A percentile compares a stretch with the other conserved stretches of the same genome.
These are phyloP conservation scores for Monascus purpureus DNA, from an alignment of 495 filamentous ascomycete species.

Conservation along the genomic window DNA sequence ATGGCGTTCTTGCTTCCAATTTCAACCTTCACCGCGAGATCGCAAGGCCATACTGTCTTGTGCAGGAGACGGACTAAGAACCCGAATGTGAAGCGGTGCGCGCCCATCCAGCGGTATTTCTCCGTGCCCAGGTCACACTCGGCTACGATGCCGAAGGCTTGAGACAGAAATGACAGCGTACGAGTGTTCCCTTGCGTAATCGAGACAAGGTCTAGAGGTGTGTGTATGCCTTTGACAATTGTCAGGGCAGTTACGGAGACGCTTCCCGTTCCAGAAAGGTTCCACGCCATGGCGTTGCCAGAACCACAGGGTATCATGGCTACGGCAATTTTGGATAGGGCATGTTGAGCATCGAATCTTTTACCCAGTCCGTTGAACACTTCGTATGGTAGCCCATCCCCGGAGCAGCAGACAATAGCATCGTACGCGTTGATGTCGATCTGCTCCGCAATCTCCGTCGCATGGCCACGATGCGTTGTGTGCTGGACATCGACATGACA, in stretches of 20 bases:
- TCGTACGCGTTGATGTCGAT: conserved; percentile 73
- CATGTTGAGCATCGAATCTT: conserved; percentile 57
- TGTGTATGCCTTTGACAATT: conserved; percentile 72
- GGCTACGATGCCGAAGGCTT: conserved; percentile 80
- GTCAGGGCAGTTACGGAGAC: conserved; percentile 62
- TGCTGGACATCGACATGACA: conserved; percentile 64
- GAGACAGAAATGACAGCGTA: conserved; percentile 77
- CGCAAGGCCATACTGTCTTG: conserved; percentile 72
- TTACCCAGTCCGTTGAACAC: conserved; percentile 86
- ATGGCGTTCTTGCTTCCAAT: conserved; percentile 65
- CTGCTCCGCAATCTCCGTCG: conserved; percentile 59
- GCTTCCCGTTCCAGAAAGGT: conserved; percentile 68
- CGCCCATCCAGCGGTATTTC: conserved; percentile 83
- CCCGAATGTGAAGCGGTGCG: conserved; percentile 69
- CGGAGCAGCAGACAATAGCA: conserved; percentile 76
- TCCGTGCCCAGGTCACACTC: conserved; percentile 84
- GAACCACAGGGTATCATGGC: conserved; percentile 85
- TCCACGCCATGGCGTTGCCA: conserved; percentile 88
- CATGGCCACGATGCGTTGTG: conserved; percentile 64
- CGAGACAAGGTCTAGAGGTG: conserved; percentile 71
- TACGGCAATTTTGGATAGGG: conserved; percentile 67
- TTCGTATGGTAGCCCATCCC: conserved; percentile 84
- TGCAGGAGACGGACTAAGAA: conserved; percentile 57
- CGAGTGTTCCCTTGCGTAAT: conserved; percentile 66
- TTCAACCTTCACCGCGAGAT: conserved; percentile 70